These are phyloP conservation scores for Leccinellum luteum DNA, from an alignment of 768 basidiomycete genomes.

Conservation along the genomic window DNA sequence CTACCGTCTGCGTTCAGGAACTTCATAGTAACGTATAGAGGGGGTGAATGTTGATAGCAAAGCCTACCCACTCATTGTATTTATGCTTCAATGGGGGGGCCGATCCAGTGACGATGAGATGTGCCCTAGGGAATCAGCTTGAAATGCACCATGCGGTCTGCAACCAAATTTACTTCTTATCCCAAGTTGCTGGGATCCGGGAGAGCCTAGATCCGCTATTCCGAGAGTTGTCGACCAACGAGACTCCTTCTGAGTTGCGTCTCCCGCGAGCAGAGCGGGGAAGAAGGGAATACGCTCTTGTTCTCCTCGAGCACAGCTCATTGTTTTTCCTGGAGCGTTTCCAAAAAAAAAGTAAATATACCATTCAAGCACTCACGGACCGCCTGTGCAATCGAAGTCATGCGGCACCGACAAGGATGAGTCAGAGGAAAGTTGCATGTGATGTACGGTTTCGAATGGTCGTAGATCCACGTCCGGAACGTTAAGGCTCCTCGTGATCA, in stretches of 20 bases:
- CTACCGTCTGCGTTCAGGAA: not conserved
- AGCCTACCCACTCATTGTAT: slow-evolving; percentile 7
- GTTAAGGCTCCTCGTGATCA: not conserved
- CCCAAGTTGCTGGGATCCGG: not conserved
- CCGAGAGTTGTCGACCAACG: not conserved
- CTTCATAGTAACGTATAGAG: slow-evolving; percentile 15
- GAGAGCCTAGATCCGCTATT: not conserved
- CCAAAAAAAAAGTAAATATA: not conserved
- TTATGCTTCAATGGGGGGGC: slow-evolving; percentile 5
- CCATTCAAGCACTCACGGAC: not conserved
- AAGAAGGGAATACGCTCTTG: not conserved
- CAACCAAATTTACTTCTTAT: not conserved
- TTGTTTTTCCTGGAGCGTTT: not conserved
- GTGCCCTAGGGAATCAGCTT: not conserved
- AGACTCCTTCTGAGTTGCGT: not conserved
- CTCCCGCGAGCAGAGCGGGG: not conserved
- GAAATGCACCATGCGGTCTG: slow-evolving; percentile 7
- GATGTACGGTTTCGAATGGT: slow-evolving; percentile 7
- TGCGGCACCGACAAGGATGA: not conserved
- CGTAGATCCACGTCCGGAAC: not conserved
- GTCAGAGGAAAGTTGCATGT: not conserved
- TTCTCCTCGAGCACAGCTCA: not conserved
- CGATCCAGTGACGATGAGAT: not conserved
- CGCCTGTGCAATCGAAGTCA: slow-evolving; percentile 3
- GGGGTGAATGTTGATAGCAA: not conserved